Evolutionary conservation across 1,284 basidiomycete species (phyloP), one percentile per base, ranked within the genome.

Genomic region (Laetiporus sulphureus): DNA sequence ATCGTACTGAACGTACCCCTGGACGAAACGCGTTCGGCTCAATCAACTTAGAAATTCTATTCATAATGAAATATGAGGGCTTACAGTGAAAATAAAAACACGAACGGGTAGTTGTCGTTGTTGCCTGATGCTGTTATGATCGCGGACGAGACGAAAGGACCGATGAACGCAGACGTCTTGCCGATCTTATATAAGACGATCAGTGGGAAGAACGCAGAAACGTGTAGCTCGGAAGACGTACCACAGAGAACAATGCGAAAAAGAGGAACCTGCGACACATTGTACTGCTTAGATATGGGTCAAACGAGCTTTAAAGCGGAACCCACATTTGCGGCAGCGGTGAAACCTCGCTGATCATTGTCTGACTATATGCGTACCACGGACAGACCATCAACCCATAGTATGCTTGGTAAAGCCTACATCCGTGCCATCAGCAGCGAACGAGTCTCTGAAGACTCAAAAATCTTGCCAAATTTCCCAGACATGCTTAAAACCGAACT

Each of bases 351-450:
- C 79, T 83, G 43, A 90, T 87, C 84, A 89, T 85, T 0, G 86
- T 89, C 62, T 89, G 83, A 57, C 80, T 79, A 53, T 86, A 83
- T 23, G 87, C 83, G 60, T 89, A 90, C 85, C 85, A 90, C 1
- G 86, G 86, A 51, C 87, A 88, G 4, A 89, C 83, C 69, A 85
- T 72, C 27, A 88, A 63, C 5, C 86, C 85, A 53, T 85, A 88
- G 57, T 77, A 86, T 4, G 73, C 79, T 52, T 83, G 81, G 53
- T 81, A 83, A 24, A 75, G 47, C 81, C 80, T 75, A 41, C 29
- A 38, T 15, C 3, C 5, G 22, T 12, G 25, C 16, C 15, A 15
- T 19, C 16, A 15, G 19, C 13, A 38, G 27, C n/a, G 10, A 25
- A 6, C n/a, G 27, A 10, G 19, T 7, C 7, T 30, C 6, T 19